Percentiles rank a stretch among this genome's conserved stretches.
Conservation (phyloP, 768 basidiomycete genomes). For the Suillus variegatus region DNA sequence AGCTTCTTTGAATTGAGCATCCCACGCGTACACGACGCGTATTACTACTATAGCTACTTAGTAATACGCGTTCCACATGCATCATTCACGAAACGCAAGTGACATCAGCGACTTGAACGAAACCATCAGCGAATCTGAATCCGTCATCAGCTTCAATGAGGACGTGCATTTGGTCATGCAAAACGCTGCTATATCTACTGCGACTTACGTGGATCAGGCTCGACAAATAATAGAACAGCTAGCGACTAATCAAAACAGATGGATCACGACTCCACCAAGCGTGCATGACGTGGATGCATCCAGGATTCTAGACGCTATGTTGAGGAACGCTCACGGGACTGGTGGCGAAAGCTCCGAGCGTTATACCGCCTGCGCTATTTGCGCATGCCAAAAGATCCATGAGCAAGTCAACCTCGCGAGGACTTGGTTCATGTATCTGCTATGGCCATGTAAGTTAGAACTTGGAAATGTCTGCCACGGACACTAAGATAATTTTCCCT, state of each 20-base stretch:
- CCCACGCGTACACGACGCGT: not conserved
- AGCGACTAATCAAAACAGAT: not conserved
- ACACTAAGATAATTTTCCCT: not conserved
- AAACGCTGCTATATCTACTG: too few species aligned
- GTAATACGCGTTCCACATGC: too few species aligned
- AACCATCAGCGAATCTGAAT: too few species aligned
- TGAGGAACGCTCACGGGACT: not conserved
- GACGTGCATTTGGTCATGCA: not conserved
- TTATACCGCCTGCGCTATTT: not conserved
- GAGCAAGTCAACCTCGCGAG: not conserved
- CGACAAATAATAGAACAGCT: not conserved
- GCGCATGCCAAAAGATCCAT: not conserved
- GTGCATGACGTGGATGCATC: not conserved
- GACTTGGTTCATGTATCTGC: not conserved
- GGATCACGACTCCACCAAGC: not conserved
- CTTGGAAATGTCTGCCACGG: not conserved
- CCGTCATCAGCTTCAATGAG: too few species aligned
- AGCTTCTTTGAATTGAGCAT: not conserved
- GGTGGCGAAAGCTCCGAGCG: not conserved
- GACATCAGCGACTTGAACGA: too few species aligned
- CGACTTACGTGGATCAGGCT: not conserved
- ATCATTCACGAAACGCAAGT: not conserved
- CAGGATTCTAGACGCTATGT: not conserved
- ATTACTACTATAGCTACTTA: too few species aligned
- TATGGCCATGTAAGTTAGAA: not conserved